Conservation (phyloP, 2,329 filamentous ascomycete species). For the Fusarium nygamai region DNA sequence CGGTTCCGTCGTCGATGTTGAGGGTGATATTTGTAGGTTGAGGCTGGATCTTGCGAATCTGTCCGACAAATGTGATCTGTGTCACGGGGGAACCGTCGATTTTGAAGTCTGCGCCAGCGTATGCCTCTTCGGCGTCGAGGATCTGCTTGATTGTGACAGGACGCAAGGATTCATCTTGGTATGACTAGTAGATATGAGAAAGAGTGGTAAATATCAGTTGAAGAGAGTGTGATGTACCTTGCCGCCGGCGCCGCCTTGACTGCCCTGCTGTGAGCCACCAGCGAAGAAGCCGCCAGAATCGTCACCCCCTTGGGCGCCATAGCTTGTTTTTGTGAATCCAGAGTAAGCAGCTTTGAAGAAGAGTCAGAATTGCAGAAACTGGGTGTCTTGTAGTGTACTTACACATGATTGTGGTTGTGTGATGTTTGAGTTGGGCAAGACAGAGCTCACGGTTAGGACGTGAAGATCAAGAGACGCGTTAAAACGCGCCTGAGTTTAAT, state of each 20-base stretch:
- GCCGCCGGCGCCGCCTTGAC: constrained; percentile 56
- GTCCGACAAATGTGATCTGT: constrained; percentile 83
- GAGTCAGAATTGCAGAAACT: constrained; percentile 7
- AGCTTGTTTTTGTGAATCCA: constrained; percentile 57
- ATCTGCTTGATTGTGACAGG: constrained; percentile 97
- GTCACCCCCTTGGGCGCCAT: constrained; percentile 66
- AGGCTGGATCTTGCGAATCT: constrained; percentile 86
- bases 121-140: constrained; percentile 80
- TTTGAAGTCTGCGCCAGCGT: constrained; percentile 78
- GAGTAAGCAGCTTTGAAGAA: constrained; percentile 58
- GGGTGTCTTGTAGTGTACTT: constrained; percentile 18
- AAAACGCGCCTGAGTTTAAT: constrained; percentile 47
- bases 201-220: not conserved
- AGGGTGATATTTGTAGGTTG: constrained; percentile 93
- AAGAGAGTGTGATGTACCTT: constrained; percentile 50
- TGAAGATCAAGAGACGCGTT: constrained; percentile 46
- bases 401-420: constrained; percentile 48
- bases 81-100: constrained; percentile 81
- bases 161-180: constrained; percentile 85
- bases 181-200: constrained; percentile 55
- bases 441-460: constrained; percentile 17
- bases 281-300: constrained; percentile 71
- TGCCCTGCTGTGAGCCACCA: constrained; percentile 68
- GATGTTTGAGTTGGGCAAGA: constrained; percentile 27
- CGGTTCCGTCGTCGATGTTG: constrained; percentile 94